phyloP scores from a whole-genome alignment of 78 protist genomes.

The Mastigamoeba balamuthi region DNA sequence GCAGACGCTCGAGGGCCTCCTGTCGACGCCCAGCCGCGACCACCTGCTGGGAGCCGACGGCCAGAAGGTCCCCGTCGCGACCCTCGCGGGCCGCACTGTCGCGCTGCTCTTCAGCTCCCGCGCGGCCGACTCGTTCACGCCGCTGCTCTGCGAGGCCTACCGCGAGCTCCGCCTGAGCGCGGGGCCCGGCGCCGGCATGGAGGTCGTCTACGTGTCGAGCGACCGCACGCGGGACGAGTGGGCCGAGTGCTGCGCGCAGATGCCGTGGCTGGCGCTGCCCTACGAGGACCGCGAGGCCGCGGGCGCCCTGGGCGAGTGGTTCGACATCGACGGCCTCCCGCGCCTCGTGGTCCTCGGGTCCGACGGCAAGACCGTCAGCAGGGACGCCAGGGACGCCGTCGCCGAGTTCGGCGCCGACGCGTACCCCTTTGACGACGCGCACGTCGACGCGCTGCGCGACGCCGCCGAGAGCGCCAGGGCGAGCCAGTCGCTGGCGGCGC shows the following conservation, averaged over 20 bases:
- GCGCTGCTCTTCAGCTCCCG: slow-evolving; percentile 23
- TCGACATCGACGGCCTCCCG: background rate
- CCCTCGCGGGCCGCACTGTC: background rate
- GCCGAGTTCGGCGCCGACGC: background rate
- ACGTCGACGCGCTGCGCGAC: background rate
- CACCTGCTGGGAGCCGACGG: background rate
- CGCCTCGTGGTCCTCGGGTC: background rate
- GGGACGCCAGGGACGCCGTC: background rate
- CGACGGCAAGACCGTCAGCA: background rate
- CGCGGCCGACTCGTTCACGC: slow-evolving; percentile 29
- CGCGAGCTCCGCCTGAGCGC: background rate
- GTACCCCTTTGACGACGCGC: background rate
- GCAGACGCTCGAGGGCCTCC: background rate
- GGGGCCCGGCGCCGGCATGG: background rate
- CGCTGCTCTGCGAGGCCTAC: slow-evolving; percentile 8
- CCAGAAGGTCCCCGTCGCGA: background rate
- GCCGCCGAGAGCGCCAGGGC: background rate
- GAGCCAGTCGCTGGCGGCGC: background rate
- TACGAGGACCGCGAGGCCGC: background rate
- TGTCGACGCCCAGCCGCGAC: background rate
- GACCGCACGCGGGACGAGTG: background rate
- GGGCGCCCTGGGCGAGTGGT: background rate
- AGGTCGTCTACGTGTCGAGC: background rate
- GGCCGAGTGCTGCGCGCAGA: background rate
- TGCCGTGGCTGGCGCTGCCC: background rate